Conservation (phyloP, 139 green algal genomes). For the Eudorina sp. region DNA sequence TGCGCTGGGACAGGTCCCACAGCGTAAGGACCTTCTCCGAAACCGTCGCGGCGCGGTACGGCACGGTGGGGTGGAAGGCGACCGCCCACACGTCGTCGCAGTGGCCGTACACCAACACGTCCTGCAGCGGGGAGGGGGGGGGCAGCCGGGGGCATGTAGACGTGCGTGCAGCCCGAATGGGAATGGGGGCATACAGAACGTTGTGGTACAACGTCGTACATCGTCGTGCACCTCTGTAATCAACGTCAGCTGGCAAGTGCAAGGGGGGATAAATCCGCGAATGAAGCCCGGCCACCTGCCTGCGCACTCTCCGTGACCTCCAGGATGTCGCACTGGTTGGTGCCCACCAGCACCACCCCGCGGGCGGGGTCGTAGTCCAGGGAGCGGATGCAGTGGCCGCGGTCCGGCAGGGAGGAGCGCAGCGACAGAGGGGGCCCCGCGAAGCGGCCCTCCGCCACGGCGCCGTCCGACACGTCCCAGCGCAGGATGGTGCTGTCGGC, state of each 20-base stretch:
- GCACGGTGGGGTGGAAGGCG: slow-evolving; percentile 66
- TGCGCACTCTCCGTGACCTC: slow-evolving; percentile 59
- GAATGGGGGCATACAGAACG: too few species aligned
- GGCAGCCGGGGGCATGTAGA: too few species aligned
- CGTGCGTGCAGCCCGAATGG: too few species aligned
- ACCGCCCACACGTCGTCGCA: slow-evolving; percentile 70
- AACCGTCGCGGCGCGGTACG: slow-evolving; percentile 67
- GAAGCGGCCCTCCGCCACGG: slow-evolving; percentile 60
- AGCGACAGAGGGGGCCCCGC: slow-evolving; percentile 58
- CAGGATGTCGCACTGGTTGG: slow-evolving; percentile 68
- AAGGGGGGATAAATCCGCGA: not conserved
- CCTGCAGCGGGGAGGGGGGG: slow-evolving; percentile 49
- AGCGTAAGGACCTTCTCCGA: slow-evolving; percentile 69
- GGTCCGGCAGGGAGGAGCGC: slow-evolving; percentile 41
- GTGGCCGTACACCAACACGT: slow-evolving; percentile 75
- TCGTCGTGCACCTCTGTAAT: too few species aligned
- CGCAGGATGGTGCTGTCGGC: slow-evolving; percentile 69
- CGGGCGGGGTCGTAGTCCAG: slow-evolving; percentile 60
- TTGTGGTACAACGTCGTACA: too few species aligned
- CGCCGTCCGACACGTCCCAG: slow-evolving; percentile 75
- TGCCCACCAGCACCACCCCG: slow-evolving; percentile 69
- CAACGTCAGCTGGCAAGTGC: too few species aligned
- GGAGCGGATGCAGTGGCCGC: slow-evolving; percentile 50
- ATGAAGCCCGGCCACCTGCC: slow-evolving; percentile 11
- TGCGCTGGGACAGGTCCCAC: slow-evolving; percentile 59